A percentile compares a stretch with the other conserved stretches of the same genome.
These are phyloP conservation scores for Citrus sp. DNA, from an alignment of 345 rosid species.

Conservation along the genomic window DNA sequence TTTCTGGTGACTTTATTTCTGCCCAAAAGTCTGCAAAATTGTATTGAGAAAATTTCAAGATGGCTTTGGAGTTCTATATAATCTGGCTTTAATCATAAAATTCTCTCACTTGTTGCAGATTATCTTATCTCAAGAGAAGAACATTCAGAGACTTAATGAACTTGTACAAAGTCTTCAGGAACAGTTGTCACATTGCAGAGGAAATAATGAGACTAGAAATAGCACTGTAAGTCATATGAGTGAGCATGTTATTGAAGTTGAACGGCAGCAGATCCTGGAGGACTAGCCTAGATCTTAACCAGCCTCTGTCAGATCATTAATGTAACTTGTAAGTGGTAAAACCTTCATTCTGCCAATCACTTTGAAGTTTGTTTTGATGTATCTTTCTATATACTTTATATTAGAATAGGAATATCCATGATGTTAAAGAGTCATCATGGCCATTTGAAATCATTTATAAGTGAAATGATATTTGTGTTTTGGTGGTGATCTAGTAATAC, in stretches of 20 bases:
- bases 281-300: constrained; percentile 35
- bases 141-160: constrained; percentile 71
- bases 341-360: constrained; percentile 1
- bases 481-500: background rate
- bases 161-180: constrained; percentile 61
- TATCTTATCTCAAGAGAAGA: constrained; percentile 80
- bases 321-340: constrained; percentile 20
- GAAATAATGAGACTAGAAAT: constrained; percentile 37
- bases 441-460: background rate
- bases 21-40: background rate
- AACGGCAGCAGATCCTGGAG: constrained; percentile 47
- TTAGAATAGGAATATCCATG: background rate
- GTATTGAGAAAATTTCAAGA: background rate
- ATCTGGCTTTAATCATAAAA: background rate
- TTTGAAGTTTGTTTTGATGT: constrained; percentile 9
- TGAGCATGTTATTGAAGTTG: constrained; percentile 56
- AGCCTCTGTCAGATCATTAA: constrained; percentile 5
- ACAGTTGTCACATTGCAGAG: constrained; percentile 55
- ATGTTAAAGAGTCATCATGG: background rate
- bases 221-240: constrained; percentile 30
- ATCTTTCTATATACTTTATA: background rate
- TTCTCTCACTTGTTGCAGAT: constrained; percentile 43
- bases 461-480: constrained; percentile 5
- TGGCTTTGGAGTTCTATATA: background rate
- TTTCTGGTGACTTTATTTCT: background rate